These are phyloP conservation scores for Boletus vinaceobasis DNA, from an alignment of 768 basidiomycete species.

Conservation along the genomic window DNA sequence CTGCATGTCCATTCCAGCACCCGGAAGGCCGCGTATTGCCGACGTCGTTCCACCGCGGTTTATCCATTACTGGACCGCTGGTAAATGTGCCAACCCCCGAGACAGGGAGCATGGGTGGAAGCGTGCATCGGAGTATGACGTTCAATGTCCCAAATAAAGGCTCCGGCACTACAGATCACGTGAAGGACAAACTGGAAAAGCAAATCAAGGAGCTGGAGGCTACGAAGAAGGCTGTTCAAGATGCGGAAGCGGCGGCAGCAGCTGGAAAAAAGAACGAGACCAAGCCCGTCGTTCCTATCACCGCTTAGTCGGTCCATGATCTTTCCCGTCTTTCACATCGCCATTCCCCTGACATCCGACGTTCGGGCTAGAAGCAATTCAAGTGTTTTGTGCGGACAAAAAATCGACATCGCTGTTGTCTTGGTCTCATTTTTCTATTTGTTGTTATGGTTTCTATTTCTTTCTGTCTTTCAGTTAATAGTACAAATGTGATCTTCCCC, in stretches of 20 bases:
- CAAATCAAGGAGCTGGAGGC: conserved; percentile 66
- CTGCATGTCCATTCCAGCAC: conserved; percentile 86
- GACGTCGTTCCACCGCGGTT: conserved; percentile 74
- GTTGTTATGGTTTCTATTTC: conserved; percentile 19
- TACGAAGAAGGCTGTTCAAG: conserved; percentile 64
- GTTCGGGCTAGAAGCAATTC: conserved; percentile 12
- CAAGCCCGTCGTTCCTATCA: conserved; percentile 43
- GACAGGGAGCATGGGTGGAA: conserved; percentile 63
- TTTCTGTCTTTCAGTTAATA: conserved; percentile 1
- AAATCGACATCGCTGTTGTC: conserved; percentile 13
- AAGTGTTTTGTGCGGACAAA: conserved; percentile 11
- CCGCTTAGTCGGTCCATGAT: conserved; percentile 22
- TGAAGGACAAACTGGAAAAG: conserved; percentile 49
- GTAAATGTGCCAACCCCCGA: conserved; percentile 62
- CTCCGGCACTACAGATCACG: conserved; percentile 25
- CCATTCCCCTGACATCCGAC: not conserved
- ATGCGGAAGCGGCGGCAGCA: conserved; percentile 57
- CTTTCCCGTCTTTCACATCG: not conserved
- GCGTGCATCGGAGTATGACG: conserved; percentile 66
- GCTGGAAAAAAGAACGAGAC: conserved; percentile 59
- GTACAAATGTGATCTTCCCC: conserved; percentile 7
- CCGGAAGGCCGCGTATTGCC: conserved; percentile 84
- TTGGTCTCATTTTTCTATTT: conserved; percentile 12
- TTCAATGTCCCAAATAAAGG: conserved; percentile 49
- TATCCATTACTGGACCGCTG: conserved; percentile 56